Base-by-base conservation (phyloP, 2,329 filamentous ascomycete species). In the Penicillium sp. region DNA sequence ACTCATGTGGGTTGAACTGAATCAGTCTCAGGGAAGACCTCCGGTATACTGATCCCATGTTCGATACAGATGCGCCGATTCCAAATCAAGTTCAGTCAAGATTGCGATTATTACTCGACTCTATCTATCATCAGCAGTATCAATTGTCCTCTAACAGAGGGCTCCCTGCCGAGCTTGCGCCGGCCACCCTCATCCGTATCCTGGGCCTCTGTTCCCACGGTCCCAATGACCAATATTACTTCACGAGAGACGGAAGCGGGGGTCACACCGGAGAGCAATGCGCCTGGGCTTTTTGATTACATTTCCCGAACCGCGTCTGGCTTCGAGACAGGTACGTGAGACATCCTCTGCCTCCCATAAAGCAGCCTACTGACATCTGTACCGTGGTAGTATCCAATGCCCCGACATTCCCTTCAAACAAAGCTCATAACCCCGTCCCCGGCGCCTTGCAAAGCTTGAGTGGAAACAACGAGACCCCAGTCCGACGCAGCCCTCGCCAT, bases 71-170 rank as follows among this genome's bases (percentile, higher is more conserved):
- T 76, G 17, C 76, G 77, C 31, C 76, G 79, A 7, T 79, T 81
- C 20, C 79, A 81, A 57, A 69, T 81, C 59, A 80, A 79, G 55
- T 80, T 81, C 54, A 65, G 67, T 1, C 72, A 68, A 1, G 72
- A 76, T 42, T 66, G 68, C 22, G 77, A 81, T 57, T 81, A 76
- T 60, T 76, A 75, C 51, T 72, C 73, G 20, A 75, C 75, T 2
- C 65, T 81, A 43, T 70, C 76, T 5, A 71, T 79, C n/a, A 66
- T 81, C 1, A 73, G 73, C 31, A 71, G 75, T 43, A 74, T 76
- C 41, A 74, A 76, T 38, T 80, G 79, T 59, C 78, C 76, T n/a
- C 73, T 79, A 38, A 76, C 74, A 10, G 78, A 80, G 56, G 73
- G 77, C 14, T 73, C 67, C 17, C 63, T 67, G 42, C 71, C 63